phyloP scores from a whole-genome alignment of 306 rosid genomes.

The Rubus idaeus region DNA sequence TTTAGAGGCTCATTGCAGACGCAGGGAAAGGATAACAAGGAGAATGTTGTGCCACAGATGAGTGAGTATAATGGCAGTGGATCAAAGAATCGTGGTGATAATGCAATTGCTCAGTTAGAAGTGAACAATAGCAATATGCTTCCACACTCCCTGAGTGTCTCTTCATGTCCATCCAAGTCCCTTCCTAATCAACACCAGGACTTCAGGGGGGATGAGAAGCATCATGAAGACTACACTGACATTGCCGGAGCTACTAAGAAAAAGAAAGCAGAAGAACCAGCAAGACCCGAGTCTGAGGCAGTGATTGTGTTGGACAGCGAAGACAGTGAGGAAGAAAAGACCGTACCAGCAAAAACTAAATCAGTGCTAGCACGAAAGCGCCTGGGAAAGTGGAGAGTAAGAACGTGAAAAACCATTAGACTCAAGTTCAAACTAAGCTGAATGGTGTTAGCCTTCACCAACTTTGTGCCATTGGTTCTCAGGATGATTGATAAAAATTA shows the following conservation, averaged over 20 bases:
- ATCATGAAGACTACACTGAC: neutral
- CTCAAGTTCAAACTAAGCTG: neutral
- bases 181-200: constrained; percentile 19
- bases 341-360: constrained; percentile 8
- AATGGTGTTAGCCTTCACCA: neutral
- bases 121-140: neutral
- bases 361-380: constrained; percentile 34
- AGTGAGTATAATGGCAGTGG: constrained; percentile 8
- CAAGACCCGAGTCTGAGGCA: constrained; percentile 3
- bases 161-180: constrained; percentile 19
- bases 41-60: constrained; percentile 21
- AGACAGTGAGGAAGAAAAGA: constrained; percentile 38
- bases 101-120: constrained; percentile 1
- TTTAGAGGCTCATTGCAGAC: constrained; percentile 20
- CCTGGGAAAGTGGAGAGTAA: constrained; percentile 35
- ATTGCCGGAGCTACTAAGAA: neutral
- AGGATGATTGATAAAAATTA: neutral
- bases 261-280: constrained; percentile 13
- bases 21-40: constrained; percentile 24
- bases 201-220: constrained; percentile 4
- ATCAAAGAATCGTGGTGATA: neutral
- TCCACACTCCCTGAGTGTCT: constrained; percentile 11
- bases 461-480: neutral
- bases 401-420: constrained; percentile 12
- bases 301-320: constrained; percentile 43